Base-by-base conservation (phyloP, 352 stramenopile genomes). In the Pythium monospermum region DNA sequence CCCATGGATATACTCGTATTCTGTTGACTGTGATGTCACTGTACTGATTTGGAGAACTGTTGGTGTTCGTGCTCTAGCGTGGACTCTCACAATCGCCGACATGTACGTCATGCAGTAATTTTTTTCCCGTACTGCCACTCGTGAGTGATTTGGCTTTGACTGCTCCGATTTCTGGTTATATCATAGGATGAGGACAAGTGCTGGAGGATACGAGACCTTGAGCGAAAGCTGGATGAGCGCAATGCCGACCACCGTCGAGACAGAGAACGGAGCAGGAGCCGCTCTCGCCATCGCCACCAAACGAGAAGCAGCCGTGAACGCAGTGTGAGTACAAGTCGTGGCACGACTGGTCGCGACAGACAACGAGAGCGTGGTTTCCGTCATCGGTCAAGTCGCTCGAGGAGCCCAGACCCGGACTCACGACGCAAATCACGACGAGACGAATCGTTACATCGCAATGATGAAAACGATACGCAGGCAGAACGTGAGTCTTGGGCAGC, bases 61-160 rank as follows among this genome's bases (percentile, higher is more conserved):
- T n/a, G n/a, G n/a, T n/a, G n/a, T n/a, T n/a, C n/a, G n/a, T 50
- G 15, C 18, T 16, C 4, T 4, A 85, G 76, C 49, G 76, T 84
- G 25, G 68, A 79, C 41, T 53, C 62, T 12, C 76, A 87, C 56
- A 87, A 87, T 39, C 73, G 68, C 30, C 76, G 73, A 1, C 73
- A 87, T 46, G 64, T 72, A 61, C 36, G 53, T 23, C 4, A 21
- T 36, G n/a, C n/a, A 32, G 13, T n/a, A 45, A 23, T 48, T 18
- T 48, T 10, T 48, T 22, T 48, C 3, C 23, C 22, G 41, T 35
- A 7, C 7, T 11, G 16, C 6, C 8, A n/a, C n/a, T 48, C 22
- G 18, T 48, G 41, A 48, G 15, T 21, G 15, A 3, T 28, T 26
- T 18, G 28, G 19, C 30, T 37, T 8, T 10, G 30, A n/a, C 31